Base-by-base conservation (phyloP, 163 green algal genomes). In the Prototheca stagnorum region DNA sequence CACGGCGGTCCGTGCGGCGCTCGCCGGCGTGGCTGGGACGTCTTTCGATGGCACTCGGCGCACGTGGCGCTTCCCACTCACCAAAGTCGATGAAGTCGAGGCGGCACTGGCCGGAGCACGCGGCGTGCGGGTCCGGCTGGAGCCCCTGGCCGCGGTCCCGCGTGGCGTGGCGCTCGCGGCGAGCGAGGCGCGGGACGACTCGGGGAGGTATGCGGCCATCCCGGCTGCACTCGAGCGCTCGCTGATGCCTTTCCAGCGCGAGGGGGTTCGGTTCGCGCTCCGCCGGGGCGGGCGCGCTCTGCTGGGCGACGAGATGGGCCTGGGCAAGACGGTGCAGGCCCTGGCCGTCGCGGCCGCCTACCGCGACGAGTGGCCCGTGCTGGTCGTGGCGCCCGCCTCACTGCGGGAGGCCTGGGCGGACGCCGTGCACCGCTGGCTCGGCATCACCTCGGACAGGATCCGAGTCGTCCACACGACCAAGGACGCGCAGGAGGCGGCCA, bases 291-390 rank as follows among this genome's bases (percentile, higher is more conserved):
- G 86, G 5, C 65, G 86, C 0, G 64, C 61, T 15, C 59, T 97
- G 5, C 79, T 97, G 19, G 88, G 75, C 4, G 88, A 97, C 49
- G 86, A 95, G 62, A 86, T 86, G 79, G 86, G 86, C 0, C 73
- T 96, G 20, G 85, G 85, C 25, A 95, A 95, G 59, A 95, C 86
- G 11, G 62, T 97, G 19, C 82, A 92, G 61, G 81, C 80, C n/a
- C 80, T 94, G 24, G 84, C 84, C 6, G 51, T 92, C 39, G 68
- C 76, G 0, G 48, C 77, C 2, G 86, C 77, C 50, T 92, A 90
- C 59, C 47, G 73, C 50, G 72, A 91, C 6, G 78, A 92, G 64
- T 93, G 88, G 80, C 88, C 88, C 1, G 52, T 88, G 60, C 78
- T 97, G 46, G 57, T 93, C 4, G 70, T 97, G 5, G 78, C 71